These are phyloP conservation scores for Dryadomyces quercivorus DNA, from an alignment of 2,329 filamentous ascomycete genomes.

Conservation along the genomic window DNA sequence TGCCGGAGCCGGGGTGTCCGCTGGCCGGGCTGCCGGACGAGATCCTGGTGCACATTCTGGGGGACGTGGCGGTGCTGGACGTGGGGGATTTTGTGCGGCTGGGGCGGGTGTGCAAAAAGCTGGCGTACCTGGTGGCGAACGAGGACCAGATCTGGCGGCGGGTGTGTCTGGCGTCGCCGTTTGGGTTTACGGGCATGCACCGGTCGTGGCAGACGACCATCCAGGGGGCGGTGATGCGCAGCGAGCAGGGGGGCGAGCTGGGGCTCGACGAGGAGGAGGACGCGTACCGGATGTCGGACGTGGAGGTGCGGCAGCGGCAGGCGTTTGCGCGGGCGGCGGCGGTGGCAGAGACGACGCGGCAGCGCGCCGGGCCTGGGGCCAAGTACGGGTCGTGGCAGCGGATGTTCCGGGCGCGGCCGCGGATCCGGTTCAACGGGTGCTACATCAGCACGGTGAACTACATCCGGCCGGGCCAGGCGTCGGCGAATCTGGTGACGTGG, in stretches of 20 bases:
- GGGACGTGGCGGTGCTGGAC: conserved; percentile 59
- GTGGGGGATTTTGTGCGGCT: conserved; percentile 65
- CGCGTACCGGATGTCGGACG: background rate
- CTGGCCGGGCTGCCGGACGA: conserved; percentile 71
- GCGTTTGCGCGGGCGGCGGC: background rate
- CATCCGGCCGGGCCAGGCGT: conserved; percentile 65
- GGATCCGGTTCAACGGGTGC: conserved; percentile 85
- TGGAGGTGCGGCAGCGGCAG: conserved; percentile 12
- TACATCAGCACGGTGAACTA: conserved; percentile 98
- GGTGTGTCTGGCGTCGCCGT: conserved; percentile 55
- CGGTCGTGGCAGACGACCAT: conserved; percentile 60
- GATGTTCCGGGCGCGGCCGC: conserved; percentile 73
- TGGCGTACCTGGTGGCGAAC: conserved; percentile 73
- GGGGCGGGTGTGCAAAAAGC: conserved; percentile 70
- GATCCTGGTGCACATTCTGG: conserved; percentile 68
- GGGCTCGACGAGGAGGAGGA: background rate
- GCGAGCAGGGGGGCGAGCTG: background rate
- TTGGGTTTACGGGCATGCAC: conserved; percentile 75
- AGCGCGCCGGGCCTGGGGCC: conserved; percentile 20
- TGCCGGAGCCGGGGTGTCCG: conserved; percentile 64
- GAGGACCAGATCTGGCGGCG: conserved; percentile 82
- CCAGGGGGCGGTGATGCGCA: conserved; percentile 33
- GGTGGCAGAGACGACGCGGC: conserved; percentile 23
- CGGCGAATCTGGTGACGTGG: conserved; percentile 63
- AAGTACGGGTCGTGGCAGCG: conserved; percentile 39